These are phyloP conservation scores for Rhodotorula diobovata DNA, from an alignment of 768 basidiomycete species.

Conservation along the genomic window DNA sequence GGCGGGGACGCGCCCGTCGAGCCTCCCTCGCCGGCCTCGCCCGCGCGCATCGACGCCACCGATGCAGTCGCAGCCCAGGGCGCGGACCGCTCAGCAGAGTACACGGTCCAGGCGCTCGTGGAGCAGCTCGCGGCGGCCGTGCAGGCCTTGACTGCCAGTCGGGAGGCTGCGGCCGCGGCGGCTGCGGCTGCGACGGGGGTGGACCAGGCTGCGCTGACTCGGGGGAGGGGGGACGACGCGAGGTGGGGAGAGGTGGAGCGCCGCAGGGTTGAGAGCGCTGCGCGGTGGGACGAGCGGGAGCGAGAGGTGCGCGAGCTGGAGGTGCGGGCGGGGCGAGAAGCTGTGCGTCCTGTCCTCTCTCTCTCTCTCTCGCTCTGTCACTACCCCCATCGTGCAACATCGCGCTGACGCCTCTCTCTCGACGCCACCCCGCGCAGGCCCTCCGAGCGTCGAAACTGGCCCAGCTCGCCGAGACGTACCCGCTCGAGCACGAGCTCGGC, in stretches of 20 bases:
- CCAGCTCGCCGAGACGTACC: slow-evolving; percentile 13
- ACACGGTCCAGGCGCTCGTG: slow-evolving; percentile 7
- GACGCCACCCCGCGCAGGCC: not conserved
- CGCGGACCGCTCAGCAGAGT: not conserved
- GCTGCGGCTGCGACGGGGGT: not conserved
- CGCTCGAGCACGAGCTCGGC: slow-evolving; percentile 23
- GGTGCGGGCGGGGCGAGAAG: not conserved
- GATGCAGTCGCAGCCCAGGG: not conserved
- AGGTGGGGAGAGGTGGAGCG: not conserved
- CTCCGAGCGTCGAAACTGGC: not conserved
- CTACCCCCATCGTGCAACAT: too few species aligned
- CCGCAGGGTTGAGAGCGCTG: slow-evolving; percentile 16
- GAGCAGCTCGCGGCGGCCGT: slow-evolving; percentile 11
- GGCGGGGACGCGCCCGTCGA: not conserved
- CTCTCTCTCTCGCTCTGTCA: not conserved
- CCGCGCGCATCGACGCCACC: not conserved
- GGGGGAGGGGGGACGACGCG: not conserved
- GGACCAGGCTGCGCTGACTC: not conserved
- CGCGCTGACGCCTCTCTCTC: too few species aligned
- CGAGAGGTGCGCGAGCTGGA: slow-evolving; percentile 18
- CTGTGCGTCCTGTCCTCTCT: slow-evolving; percentile 2
- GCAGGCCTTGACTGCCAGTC: not conserved
- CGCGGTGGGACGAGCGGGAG: slow-evolving; percentile 11
- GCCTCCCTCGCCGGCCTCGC: not conserved
- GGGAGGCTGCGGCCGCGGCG: not conserved